Evolutionary conservation across 768 basidiomycete species (phyloP), one percentile per base, ranked within the genome.

Genomic region (Trametes meyenii): DNA sequence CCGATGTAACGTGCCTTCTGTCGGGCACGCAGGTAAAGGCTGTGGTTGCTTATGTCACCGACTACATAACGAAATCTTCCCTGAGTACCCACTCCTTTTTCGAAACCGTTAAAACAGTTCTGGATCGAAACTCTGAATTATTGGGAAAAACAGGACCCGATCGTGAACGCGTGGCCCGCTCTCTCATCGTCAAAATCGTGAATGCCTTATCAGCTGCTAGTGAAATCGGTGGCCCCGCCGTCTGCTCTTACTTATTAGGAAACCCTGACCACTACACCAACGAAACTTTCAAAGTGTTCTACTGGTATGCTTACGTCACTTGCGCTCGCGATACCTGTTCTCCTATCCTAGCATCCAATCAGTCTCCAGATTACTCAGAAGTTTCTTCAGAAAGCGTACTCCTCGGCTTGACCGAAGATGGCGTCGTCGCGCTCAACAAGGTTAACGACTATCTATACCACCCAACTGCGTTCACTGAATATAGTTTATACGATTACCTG

Each of bases 51-150:
- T 80, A 79, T 68, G 70, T 79, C 0, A 71, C 78, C 5, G 77
- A 82, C 38, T 82, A 82, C 64, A 71, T 81, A 0, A 79, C 77
- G 0, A 82, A 82, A 62, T n/a, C 17, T 16, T 14, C 26, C 7
- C 14, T 50, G 16, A 33, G 16, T 14, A 50, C 26, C 1, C 48
- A 50, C 16, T 11, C 19, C 26, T 50, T 50, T 26, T 50, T 50
- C 26, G 48, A 50, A 8, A 33, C 16, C 14, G 48, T 50, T 14
- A 12, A 29, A 11, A 33, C 48, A 3, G 26, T 50, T 7, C 14
- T 50, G 3, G 48, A 50, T 17, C 1, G 48, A 50, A 4, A 14
- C 23, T 3, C 17, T 50, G 1, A 35, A 29, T 5, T 45, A n/a
- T n/a, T n/a, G n/a, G n/a, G n/a, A n/a, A 4, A 3, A 11, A 26